These are phyloP conservation scores for Rhizopogon rudus DNA, from an alignment of 768 basidiomycete genomes.

Conservation along the genomic window DNA sequence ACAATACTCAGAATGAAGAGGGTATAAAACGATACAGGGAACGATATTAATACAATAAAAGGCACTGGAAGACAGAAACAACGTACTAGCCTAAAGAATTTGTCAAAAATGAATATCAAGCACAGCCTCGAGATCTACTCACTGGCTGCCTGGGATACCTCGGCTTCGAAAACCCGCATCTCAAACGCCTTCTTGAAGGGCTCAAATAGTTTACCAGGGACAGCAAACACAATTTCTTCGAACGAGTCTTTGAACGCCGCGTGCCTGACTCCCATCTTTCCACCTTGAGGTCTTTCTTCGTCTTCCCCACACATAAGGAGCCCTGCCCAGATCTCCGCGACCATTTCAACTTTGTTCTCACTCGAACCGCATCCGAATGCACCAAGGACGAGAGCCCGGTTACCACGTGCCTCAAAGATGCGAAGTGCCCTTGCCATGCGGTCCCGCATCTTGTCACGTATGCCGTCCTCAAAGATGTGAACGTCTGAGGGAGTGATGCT, in stretches of 20 bases:
- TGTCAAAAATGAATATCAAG: neutral
- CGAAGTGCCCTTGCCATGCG: slow-evolving; percentile 43
- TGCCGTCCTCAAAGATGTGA: slow-evolving; percentile 32
- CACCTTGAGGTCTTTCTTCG: slow-evolving; percentile 15
- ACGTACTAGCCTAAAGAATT: neutral
- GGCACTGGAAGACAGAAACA: neutral
- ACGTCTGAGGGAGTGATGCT: slow-evolving; percentile 27
- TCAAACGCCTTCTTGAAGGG: slow-evolving; percentile 37
- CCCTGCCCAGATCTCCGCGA: slow-evolving; percentile 43
- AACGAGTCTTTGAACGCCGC: slow-evolving; percentile 37
- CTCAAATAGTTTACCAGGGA: slow-evolving; percentile 30
- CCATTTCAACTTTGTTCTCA: slow-evolving; percentile 35
- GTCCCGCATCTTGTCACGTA: slow-evolving; percentile 39
- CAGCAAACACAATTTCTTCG: slow-evolving; percentile 38
- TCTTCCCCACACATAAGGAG: slow-evolving; percentile 32
- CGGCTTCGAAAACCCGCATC: slow-evolving; percentile 33
- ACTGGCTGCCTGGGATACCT: slow-evolving; percentile 25
- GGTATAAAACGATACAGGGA: neutral
- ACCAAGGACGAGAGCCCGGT: slow-evolving; percentile 36
- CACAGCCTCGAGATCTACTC: slow-evolving; percentile 8
- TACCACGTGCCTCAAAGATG: slow-evolving; percentile 37
- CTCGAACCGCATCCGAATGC: slow-evolving; percentile 41
- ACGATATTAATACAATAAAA: neutral
- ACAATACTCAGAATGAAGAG: neutral
- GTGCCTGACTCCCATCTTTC: slow-evolving; percentile 9